phyloP scores from a whole-genome alignment of 345 rosid genomes.

The Psidium friedrichsthalianum region DNA sequence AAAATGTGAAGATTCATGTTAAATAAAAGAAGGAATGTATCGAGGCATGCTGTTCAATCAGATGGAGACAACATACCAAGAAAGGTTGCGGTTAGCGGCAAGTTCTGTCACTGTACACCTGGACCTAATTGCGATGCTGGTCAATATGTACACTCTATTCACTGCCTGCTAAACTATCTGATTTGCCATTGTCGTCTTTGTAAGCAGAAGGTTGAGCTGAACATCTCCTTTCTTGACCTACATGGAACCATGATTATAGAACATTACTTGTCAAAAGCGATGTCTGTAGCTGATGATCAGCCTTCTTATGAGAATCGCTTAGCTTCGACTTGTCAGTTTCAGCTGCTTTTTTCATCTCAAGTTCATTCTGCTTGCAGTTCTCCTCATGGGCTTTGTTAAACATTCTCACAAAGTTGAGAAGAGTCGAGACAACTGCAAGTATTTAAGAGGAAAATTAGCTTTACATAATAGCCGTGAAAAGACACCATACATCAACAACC shows the following conservation, averaged over 20 bases:
- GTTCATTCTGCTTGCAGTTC: conserved; percentile 67
- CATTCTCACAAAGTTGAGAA: conserved; percentile 64
- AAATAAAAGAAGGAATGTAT: not conserved
- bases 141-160: not conserved
- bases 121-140: not conserved
- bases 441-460: not conserved
- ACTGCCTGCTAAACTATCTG: not conserved
- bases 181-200: not conserved
- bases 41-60: not conserved
- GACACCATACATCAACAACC: not conserved
- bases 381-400: conserved; percentile 74
- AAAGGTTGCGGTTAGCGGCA: not conserved
- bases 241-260: not conserved
- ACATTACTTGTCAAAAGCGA: conserved; percentile 7
- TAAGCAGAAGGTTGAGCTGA: not conserved
- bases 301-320: conserved; percentile 25
- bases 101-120: not conserved
- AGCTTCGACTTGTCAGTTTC: conserved; percentile 35
- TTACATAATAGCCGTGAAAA: not conserved
- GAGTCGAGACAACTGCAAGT: conserved; percentile 62
- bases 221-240: not conserved
- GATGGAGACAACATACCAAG: not conserved
- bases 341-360: conserved; percentile 47
- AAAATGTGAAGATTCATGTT: not conserved
- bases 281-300: conserved; percentile 5